These are phyloP conservation scores for Vachellia collinsii DNA, from an alignment of 306 rosid genomes.

Conservation along the genomic window DNA sequence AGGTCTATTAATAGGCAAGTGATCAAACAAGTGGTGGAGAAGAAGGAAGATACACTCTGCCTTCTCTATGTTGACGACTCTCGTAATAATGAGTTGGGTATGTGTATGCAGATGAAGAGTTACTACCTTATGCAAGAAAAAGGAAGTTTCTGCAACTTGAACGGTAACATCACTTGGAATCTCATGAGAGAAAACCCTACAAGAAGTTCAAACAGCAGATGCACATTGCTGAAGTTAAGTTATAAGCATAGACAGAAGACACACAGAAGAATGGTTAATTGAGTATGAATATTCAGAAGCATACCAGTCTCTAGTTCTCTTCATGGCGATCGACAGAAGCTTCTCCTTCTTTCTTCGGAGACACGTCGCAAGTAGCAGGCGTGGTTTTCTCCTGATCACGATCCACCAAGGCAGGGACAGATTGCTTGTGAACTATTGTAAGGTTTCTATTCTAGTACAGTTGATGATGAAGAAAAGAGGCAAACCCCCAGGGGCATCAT, in stretches of 20 bases:
- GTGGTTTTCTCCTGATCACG: too few species aligned
- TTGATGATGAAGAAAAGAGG: not conserved
- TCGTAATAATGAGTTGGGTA: not conserved
- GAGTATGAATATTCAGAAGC: constrained; percentile 8
- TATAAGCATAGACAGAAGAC: not conserved
- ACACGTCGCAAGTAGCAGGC: too few species aligned
- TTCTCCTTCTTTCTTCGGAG: too few species aligned
- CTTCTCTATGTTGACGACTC: not conserved
- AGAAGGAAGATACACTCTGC: not conserved
- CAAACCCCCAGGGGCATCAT: not conserved
- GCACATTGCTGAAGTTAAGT: constrained; percentile 25
- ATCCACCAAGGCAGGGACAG: too few species aligned
- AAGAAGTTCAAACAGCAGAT: constrained; percentile 33
- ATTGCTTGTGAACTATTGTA: not conserved
- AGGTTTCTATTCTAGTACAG: constrained; percentile 6
- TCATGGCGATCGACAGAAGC: constrained; percentile 82
- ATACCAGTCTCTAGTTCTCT: constrained; percentile 95
- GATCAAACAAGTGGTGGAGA: not conserved
- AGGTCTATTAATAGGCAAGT: not conserved
- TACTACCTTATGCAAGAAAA: constrained; percentile 85
- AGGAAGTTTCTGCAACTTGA: constrained; percentile 73
- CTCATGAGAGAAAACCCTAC: constrained; percentile 95
- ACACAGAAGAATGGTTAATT: constrained; percentile 1
- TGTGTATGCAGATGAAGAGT: constrained; percentile 24
- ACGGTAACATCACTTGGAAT: constrained; percentile 84